phyloP scores from a whole-genome alignment of 495 filamentous ascomycete genomes.

The Tuber melanosporum region DNA sequence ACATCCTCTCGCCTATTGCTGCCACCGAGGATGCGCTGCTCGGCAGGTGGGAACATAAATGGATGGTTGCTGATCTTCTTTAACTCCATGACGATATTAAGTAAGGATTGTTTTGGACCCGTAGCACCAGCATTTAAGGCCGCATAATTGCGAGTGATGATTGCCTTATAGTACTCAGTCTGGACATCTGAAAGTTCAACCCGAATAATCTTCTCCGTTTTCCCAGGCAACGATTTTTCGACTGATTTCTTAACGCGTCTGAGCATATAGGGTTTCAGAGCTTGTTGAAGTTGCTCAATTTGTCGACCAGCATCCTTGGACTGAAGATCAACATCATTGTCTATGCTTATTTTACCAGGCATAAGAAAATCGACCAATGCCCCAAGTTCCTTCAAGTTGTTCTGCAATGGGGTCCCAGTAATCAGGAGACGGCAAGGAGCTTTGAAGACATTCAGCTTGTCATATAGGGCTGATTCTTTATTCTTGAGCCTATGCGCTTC shows the following conservation, averaged over 20 bases:
- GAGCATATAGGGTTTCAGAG: conserved; percentile 72
- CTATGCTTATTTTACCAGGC: conserved; percentile 77
- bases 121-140: conserved; percentile 82
- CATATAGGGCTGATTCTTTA: conserved; percentile 83
- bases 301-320: conserved; percentile 58
- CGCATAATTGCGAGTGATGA: conserved; percentile 91
- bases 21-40: conserved; percentile 74
- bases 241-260: conserved; percentile 96
- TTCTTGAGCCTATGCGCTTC: conserved; percentile 98
- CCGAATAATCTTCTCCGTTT: conserved; percentile 97
- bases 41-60: conserved; percentile 91
- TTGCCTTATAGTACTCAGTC: conserved; percentile 97
- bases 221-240: conserved; percentile 88
- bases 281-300: conserved; percentile 50
- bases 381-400: conserved; percentile 84
- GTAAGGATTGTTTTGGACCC: conserved; percentile 84
- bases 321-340: conserved; percentile 78
- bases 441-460: conserved; percentile 74
- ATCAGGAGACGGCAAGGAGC: conserved; percentile 82
- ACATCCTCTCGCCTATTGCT: conserved; percentile 75
- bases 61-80: conserved; percentile 99
- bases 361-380: conserved; percentile 93
- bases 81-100: conserved; percentile 99
- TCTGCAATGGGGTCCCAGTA: conserved; percentile 95
- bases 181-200: conserved; percentile 94